Base-by-base conservation (phyloP, 2,329 filamentous ascomycete species). In the Penicillium crustosum region DNA sequence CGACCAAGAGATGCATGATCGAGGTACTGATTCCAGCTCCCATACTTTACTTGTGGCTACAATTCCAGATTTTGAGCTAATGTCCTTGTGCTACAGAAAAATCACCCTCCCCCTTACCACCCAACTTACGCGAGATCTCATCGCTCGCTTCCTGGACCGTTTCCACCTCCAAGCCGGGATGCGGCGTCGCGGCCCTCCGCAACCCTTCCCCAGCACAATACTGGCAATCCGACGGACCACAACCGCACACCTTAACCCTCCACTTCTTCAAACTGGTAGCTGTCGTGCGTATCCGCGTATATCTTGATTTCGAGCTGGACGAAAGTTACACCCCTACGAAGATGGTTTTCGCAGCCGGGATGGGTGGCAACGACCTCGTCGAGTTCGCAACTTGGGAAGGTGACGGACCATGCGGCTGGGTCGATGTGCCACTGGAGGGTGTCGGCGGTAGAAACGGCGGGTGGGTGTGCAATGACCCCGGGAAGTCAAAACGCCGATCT, bases 261-360 rank as follows among this genome's bases (percentile, higher is more conserved):
- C 85, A 88, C 79, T 79, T 89, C 82, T 69, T 84, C 70, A 77
- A 85, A 75, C 64, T 83, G 61, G 69, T 82, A 64, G 66, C 80
- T 55, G 63, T 86, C 72, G 64, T 83, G 63, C 70, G 81, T 64
- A 68, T 84, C 73, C 59, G 81, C 66, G 63, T 83, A 49, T 76
- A 89, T 66, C 87, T 99, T 44, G 93, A 99, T 77, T 96, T 96
- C 74, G 87, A 89, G 61, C 86, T 91, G 53, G 94, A 99, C 75
- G 94, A 99, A 77, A 94, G 90, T 43, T 99, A 99, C 74, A 99
- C 94, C 3, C 94, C 94, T 0, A 97, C 93, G 1, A 90, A 92
- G 68, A 95, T 99, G 68, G 81, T 89, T 47, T 92, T 97, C 71
- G 86, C 89, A 38, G 93, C 93, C 0, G 94, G 94, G 13, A 96